Base-by-base conservation (phyloP, 768 basidiomycete genomes). In the Lentinula detonsa region DNA sequence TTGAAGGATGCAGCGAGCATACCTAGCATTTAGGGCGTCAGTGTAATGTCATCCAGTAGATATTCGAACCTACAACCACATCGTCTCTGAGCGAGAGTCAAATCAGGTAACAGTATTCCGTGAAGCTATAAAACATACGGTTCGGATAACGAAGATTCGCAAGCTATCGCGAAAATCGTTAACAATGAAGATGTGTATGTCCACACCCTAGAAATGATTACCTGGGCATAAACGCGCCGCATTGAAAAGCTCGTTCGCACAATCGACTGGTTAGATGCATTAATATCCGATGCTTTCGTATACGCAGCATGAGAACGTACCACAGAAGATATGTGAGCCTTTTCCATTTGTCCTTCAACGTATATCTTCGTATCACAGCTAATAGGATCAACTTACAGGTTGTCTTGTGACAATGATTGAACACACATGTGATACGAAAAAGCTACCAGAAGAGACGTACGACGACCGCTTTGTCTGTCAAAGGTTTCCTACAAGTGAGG, bases 241-340 rank as follows among this genome's bases (percentile, higher is more conserved):
- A 63, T 84, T 89, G 73, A 94, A 94, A 33, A 91, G 71, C 68
- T 92, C 88, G 68, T 91, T 92, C 28, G 92, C 92, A 69, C 92
- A 94, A 31, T 89, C 87, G 59, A 92, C 91, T 91, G 52, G 2
- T 46, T n/a, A n/a, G n/a, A 48, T 3, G 7, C n/a, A 23, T 48
- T n/a, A 48, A 5, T 9, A 6, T 21, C 8, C 5, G 3, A 39
- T 8, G 11, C 21, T 9, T 6, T 48, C 21, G 0, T 23, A 23
- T 21, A 48, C 9, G 46, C 16, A 28, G 42, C 42, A n/a, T 43
- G 21, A 21, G 21, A 21, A 21, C 59, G 67, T 72, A 88, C 91
- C 79, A 69, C 91, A 93, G 70, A 93, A 93, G 72, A 93, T 91
- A 76, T 92, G 91, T 59, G 91, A 91, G 74, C 91, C 91, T 91